phyloP scores from a whole-genome alignment of 208 protist species.

The Trypanosomatidae sp. region DNA sequence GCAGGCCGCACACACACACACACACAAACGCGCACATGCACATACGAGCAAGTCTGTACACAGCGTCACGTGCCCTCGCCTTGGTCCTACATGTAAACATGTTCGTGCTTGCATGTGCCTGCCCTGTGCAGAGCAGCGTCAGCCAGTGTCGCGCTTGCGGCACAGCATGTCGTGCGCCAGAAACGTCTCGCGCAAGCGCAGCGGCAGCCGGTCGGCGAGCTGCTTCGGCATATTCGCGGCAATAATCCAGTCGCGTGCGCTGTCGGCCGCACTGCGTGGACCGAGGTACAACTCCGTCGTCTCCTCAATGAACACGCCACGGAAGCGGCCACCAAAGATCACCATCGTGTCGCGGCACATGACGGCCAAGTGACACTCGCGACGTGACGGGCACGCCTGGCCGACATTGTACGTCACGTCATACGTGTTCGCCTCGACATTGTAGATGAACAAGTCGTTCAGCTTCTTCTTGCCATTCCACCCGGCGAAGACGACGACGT shows the following conservation, averaged over 20 bases:
- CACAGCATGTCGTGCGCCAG: background rate
- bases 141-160: too few species aligned
- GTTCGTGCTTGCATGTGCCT: too few species aligned
- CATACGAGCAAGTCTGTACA: background rate
- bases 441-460: constrained; percentile 77
- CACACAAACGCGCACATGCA: background rate
- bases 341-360: constrained; percentile 81
- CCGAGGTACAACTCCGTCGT: constrained; percentile 62
- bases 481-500: constrained; percentile 74
- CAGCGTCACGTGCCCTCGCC: too few species aligned
- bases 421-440: constrained; percentile 62
- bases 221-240: constrained; percentile 10
- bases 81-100: too few species aligned
- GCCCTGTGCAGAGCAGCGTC: too few species aligned
- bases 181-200: constrained; percentile 5
- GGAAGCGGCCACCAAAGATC: constrained; percentile 81
- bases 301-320: constrained; percentile 77
- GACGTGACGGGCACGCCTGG: constrained; percentile 49
- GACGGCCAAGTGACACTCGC: constrained; percentile 79
- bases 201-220: constrained; percentile 14
- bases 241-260: constrained; percentile 47
- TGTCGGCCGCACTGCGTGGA: constrained; percentile 29
- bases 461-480: constrained; percentile 85
- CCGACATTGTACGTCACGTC: constrained; percentile 44
- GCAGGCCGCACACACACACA: background rate